phyloP scores from a whole-genome alignment of 306 rosid genomes.

The Luffa acutangula region DNA sequence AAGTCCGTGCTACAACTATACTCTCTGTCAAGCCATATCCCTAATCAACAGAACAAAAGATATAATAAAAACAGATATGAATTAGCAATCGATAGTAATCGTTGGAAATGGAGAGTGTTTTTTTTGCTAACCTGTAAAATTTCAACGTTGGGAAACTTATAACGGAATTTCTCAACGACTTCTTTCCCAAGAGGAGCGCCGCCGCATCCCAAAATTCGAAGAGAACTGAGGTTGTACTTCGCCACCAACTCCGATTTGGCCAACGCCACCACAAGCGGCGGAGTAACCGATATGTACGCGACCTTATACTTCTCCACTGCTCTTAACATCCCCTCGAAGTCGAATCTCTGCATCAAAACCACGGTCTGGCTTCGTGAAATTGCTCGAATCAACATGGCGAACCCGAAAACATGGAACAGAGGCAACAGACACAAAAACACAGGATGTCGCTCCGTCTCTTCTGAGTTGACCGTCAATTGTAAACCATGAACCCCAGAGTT shows the following conservation, averaged over 20 bases:
- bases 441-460: constrained; percentile 7
- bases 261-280: constrained; percentile 65
- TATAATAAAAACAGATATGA: too few species aligned
- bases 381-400: constrained; percentile 41
- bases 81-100: background rate
- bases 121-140: constrained; percentile 34
- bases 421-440: constrained; percentile 45
- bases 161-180: constrained; percentile 30
- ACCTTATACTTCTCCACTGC: constrained; percentile 50
- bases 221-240: constrained; percentile 59
- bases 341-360: constrained; percentile 62
- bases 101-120: background rate
- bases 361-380: constrained; percentile 42
- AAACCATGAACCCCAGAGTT: constrained; percentile 22
- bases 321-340: constrained; percentile 50
- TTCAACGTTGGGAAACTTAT: constrained; percentile 43
- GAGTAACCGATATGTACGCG: constrained; percentile 59
- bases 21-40: constrained; percentile 91
- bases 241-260: constrained; percentile 44
- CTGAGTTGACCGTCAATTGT: background rate
- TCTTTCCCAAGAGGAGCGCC: constrained; percentile 79
- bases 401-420: constrained; percentile 67
- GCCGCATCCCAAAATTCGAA: constrained; percentile 34
- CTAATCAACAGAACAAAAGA: constrained; percentile 24
- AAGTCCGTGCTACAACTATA: constrained; percentile 37